Evolutionary conservation across 352 stramenopile species (phyloP).

Genomic region (Globisporangium lucens): DNA sequence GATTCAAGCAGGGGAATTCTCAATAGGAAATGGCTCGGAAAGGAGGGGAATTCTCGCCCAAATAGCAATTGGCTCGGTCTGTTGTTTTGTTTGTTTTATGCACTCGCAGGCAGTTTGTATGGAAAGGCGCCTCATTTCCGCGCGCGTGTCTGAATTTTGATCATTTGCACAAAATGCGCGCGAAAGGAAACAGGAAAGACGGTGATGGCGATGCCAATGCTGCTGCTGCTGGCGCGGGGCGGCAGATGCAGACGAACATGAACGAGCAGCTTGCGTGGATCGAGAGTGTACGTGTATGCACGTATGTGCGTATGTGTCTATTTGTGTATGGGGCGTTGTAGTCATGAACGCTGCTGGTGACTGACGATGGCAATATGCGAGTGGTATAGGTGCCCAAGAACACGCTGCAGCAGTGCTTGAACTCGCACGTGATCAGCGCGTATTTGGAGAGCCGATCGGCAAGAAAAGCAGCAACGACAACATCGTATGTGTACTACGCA

Average conservation of each 20-base stretch:
- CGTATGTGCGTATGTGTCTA: background rate
- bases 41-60: too few relatives aligned
- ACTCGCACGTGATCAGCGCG: constrained; percentile 70
- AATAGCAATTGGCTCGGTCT: too few relatives aligned
- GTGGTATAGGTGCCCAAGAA: constrained; percentile 31
- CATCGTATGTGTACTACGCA: constrained; percentile 21
- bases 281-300: constrained; percentile 32
- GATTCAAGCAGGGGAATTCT: too few relatives aligned
- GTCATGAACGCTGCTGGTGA: background rate
- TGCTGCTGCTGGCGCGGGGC: constrained; percentile 20
- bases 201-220: background rate
- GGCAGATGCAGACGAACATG: constrained; percentile 37
- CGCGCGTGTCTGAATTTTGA: background rate
- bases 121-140: too few relatives aligned
- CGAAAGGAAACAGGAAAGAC: constrained; percentile 1
- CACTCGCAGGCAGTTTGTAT: too few relatives aligned
- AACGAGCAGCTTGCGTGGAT: constrained; percentile 63
- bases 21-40: too few relatives aligned
- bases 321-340: background rate
- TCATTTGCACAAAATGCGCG: constrained; percentile 12
- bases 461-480: constrained; percentile 30
- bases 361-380: background rate
- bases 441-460: constrained; percentile 60
- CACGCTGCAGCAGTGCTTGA: constrained; percentile 67
- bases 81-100: too few relatives aligned